Percentiles rank a stretch among this genome's conserved stretches.
Conservation (phyloP, 2,329 filamentous ascomycete genomes). For the Gliomastix tumulicola region DNA sequence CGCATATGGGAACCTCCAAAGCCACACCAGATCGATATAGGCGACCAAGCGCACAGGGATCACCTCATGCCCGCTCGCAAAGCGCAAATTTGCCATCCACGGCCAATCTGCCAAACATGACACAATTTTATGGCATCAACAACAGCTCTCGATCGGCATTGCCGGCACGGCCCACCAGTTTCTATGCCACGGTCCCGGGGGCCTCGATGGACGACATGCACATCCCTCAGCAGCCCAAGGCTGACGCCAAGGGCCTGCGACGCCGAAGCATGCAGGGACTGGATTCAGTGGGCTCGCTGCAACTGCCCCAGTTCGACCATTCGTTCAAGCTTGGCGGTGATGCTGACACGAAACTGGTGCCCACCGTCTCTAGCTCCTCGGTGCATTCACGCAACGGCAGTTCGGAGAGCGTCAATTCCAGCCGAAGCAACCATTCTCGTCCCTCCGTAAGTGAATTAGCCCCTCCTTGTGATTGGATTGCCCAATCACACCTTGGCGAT, state of each 20-base stretch:
- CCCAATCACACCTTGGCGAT: slow-evolving; percentile 35
- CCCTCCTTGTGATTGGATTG: slow-evolving; percentile 17
- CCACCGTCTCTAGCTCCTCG: slow-evolving; percentile 15
- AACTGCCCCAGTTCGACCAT: slow-evolving; percentile 6
- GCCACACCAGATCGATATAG: slow-evolving; percentile 72
- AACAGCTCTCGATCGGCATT: slow-evolving; percentile 21
- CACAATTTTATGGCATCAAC: slow-evolving; percentile 19
- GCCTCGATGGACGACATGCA: slow-evolving; percentile 62
- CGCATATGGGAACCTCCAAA: slow-evolving; percentile 26
- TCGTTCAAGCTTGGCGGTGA: slow-evolving; percentile 23
- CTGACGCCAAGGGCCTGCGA: slow-evolving; percentile 69
- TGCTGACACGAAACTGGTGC: slow-evolving; percentile 30
- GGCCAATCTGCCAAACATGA: slow-evolving; percentile 15
- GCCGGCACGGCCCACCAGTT: slow-evolving; percentile 43
- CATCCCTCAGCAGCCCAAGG: slow-evolving; percentile 49
- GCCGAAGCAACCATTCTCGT: slow-evolving; percentile 50
- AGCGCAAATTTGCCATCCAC: slow-evolving; percentile 21
- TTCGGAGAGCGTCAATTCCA: slow-evolving; percentile 57
- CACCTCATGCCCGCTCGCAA: slow-evolving; percentile 24
- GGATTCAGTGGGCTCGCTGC: slow-evolving; percentile 22
- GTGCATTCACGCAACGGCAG: slow-evolving; percentile 44
- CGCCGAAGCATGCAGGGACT: slow-evolving; percentile 74
- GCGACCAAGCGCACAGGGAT: slow-evolving; percentile 46
- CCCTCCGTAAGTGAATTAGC: slow-evolving; percentile 58
- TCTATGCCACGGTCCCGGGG: slow-evolving; percentile 40